Evolutionary conservation across 352 stramenopile genomes (phyloP).

Genomic region (Pythium angustatum): DNA sequence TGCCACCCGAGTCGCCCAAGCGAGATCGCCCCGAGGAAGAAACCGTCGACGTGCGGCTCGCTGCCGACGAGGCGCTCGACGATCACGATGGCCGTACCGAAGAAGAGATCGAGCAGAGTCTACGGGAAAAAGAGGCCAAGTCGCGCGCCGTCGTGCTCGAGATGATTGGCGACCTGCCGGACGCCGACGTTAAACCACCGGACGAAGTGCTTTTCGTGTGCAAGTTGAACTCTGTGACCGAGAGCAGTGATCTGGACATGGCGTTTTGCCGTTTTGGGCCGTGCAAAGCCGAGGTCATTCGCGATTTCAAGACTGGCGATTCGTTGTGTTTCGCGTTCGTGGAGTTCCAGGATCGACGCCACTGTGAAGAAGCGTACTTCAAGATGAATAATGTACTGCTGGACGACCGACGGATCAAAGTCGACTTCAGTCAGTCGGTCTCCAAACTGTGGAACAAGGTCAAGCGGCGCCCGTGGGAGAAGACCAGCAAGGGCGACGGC

Average conservation of each 20-base stretch:
- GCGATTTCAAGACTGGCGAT: constrained; percentile 97
- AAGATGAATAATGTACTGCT: constrained; percentile 99
- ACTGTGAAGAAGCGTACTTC: constrained; percentile 97
- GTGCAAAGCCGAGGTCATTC: constrained; percentile 94
- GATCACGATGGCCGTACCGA: constrained; percentile 71
- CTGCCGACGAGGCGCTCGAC: constrained; percentile 86
- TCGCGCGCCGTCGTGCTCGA: constrained; percentile 97
- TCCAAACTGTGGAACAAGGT: constrained; percentile 97
- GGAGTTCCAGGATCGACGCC: constrained; percentile 94
- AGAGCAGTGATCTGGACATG: constrained; percentile 93
- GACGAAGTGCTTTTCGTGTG: constrained; percentile 99
- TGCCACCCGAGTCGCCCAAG: constrained; percentile 85
- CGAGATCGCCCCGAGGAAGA: constrained; percentile 92
- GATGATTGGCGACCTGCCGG: constrained; percentile 98
- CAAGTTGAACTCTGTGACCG: constrained; percentile 94
- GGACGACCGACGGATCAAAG: constrained; percentile 95
- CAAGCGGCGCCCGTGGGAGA: constrained; percentile 64
- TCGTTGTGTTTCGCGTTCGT: constrained; percentile 99
- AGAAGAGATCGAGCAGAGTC: constrained; percentile 89
- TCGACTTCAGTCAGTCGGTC: constrained; percentile 98
- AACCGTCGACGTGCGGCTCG: constrained; percentile 87
- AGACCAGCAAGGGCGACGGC: constrained; percentile 52
- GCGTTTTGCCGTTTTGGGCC: constrained; percentile 92
- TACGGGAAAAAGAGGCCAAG: constrained; percentile 92
- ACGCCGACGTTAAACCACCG: constrained; percentile 96